These are phyloP conservation scores for Hyphopichia homilentoma DNA, from an alignment of 805 yeast genomes.

Conservation along the genomic window DNA sequence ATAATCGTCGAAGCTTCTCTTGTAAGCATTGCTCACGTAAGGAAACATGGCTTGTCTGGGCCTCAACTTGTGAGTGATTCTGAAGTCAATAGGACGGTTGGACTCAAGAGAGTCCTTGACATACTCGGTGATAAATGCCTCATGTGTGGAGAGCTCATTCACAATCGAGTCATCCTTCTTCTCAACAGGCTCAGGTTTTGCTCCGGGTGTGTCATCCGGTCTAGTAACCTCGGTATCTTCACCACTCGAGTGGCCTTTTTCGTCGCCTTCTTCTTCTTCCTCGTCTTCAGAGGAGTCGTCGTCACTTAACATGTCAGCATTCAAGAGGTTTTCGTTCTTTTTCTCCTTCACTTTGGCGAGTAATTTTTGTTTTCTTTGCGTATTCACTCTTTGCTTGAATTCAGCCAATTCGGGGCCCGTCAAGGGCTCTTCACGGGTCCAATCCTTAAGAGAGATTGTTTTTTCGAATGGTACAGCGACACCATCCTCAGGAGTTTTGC, in stretches of 20 bases:
- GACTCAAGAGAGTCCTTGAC: slow-evolving; percentile 36
- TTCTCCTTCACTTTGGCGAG: slow-evolving; percentile 40
- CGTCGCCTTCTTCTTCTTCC: too few species aligned
- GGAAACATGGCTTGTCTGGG: slow-evolving; percentile 74
- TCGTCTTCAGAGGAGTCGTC: slow-evolving; percentile 35
- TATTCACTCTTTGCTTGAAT: slow-evolving; percentile 45
- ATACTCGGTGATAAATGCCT: slow-evolving; percentile 36
- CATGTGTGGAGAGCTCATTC: slow-evolving; percentile 37
- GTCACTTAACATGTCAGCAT: slow-evolving; percentile 29
- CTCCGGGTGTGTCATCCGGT: slow-evolving; percentile 9
- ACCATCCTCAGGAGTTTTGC: slow-evolving; percentile 52
- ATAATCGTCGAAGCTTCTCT: slow-evolving; percentile 75
- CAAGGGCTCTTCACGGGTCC: slow-evolving; percentile 47
- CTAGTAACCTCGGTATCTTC: slow-evolving; percentile 19
- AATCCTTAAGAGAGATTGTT: slow-evolving; percentile 37
- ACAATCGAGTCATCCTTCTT: slow-evolving; percentile 8
- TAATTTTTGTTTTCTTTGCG: slow-evolving; percentile 40
- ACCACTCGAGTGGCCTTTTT: slow-evolving; percentile 27
- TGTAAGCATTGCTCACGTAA: slow-evolving; percentile 43
- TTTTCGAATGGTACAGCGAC: slow-evolving; percentile 51
- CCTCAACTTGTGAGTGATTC: slow-evolving; percentile 40
- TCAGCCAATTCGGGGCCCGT: slow-evolving; percentile 46
- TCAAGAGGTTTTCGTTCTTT: slow-evolving; percentile 35
- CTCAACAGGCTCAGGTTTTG: neutral
- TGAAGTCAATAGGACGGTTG: slow-evolving; percentile 52